A percentile compares a stretch with the other conserved stretches of the same genome.
Evolutionary conservation across 139 green algal genomes (phyloP).

Genomic region (Raphidocelis subcapitata): DNA sequence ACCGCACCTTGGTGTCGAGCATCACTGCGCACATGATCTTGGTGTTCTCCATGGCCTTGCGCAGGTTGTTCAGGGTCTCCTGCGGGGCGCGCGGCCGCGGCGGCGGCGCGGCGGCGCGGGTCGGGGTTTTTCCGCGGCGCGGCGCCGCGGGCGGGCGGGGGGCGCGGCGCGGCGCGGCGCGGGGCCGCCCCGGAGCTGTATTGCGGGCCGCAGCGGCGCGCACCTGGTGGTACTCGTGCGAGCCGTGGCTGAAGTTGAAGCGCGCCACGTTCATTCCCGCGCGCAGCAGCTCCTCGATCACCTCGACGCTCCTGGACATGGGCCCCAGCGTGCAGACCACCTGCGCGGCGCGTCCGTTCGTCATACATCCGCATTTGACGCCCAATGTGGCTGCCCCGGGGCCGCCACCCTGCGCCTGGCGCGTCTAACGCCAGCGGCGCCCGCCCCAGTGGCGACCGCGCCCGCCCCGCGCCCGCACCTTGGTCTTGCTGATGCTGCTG

Average conservation of each 20-base stretch:
- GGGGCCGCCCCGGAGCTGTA: too few species aligned
- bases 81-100: constrained; percentile 34
- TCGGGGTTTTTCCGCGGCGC: neutral
- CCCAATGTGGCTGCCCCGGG: neutral
- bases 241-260: constrained; percentile 98
- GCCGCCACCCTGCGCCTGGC: neutral
- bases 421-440: neutral
- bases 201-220: neutral
- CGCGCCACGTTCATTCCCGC: constrained; percentile 93
- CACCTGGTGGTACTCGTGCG: constrained; percentile 95
- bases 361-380: neutral
- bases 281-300: constrained; percentile 86
- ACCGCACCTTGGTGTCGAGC: constrained; percentile 95
- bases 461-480: neutral
- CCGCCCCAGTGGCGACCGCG: neutral
- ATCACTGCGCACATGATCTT: constrained; percentile 97
- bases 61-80: constrained; percentile 93
- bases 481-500: constrained; percentile 21
- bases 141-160: neutral
- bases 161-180: neutral
- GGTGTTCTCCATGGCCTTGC: constrained; percentile 83
- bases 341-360: neutral
- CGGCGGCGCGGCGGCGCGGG: neutral
- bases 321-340: constrained; percentile 96
- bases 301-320: constrained; percentile 69